Percentiles rank a stretch among this genome's conserved stretches.
Conservation (phyloP, 495 filamentous ascomycete species). For the Entonaema liquescens region DNA sequence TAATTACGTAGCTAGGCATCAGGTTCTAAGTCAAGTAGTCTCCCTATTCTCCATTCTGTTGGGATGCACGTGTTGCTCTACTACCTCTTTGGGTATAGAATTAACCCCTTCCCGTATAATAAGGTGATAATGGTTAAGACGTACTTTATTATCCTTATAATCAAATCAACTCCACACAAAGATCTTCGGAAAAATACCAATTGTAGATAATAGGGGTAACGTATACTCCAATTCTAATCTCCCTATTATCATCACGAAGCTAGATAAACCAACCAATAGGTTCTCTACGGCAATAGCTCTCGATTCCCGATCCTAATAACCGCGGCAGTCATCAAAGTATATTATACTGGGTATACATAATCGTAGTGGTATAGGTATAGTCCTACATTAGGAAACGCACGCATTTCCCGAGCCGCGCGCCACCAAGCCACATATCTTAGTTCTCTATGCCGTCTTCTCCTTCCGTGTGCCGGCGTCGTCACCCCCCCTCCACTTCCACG, state of each 20-base stretch:
- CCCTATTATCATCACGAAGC: neutral
- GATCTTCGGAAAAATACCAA: too few relatives aligned
- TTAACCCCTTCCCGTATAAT: too few relatives aligned
- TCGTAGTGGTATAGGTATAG: neutral
- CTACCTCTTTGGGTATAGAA: neutral
- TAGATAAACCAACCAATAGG: neutral
- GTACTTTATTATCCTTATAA: too few relatives aligned
- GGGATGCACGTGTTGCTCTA: neutral
- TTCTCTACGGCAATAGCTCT: neutral
- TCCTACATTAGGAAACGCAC: neutral
- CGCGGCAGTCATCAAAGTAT: neutral
- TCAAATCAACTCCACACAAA: too few relatives aligned
- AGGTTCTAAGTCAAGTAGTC: neutral
- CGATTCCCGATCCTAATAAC: neutral
- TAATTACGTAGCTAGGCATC: neutral
- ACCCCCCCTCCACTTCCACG: conserved; percentile 61
- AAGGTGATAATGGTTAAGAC: too few relatives aligned
- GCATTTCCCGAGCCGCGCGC: too few relatives aligned
- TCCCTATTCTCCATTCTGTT: neutral
- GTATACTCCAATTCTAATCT: neutral
- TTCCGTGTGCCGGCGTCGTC: conserved; percentile 29
- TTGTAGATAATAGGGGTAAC: neutral
- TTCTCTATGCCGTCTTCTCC: conserved; percentile 13
- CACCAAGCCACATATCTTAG: too few relatives aligned
- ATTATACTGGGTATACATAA: neutral